A percentile compares a stretch with the other conserved stretches of the same genome.
Conservation (phyloP, 1,139 yeast species). For the Pneumocystis murina region DNA sequence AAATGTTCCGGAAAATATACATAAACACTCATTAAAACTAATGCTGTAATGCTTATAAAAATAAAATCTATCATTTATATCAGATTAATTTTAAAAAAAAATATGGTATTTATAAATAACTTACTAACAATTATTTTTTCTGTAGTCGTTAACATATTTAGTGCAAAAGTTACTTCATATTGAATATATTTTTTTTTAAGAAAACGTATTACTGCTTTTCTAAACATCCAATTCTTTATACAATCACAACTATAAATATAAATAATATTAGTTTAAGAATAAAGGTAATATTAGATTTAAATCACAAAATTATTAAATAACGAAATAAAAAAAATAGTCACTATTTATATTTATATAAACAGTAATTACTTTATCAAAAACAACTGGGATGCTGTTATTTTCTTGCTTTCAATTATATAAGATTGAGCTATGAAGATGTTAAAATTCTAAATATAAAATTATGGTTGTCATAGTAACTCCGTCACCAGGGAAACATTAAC, state of each 20-base stretch:
- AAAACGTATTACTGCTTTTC: background rate
- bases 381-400: background rate
- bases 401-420: no score
- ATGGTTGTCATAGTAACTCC: no score
- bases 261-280: background rate
- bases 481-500: no score
- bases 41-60: background rate
- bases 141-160: constrained; percentile 1
- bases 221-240: background rate
- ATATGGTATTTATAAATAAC: background rate
- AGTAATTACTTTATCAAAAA: background rate
- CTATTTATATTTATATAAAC: background rate
- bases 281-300: background rate
- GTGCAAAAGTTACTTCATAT: background rate
- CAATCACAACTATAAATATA: background rate
- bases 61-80: background rate
- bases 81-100: background rate
- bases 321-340: background rate
- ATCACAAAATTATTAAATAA: no score
- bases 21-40: background rate
- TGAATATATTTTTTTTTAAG: background rate
- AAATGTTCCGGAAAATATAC: constrained; percentile 2
- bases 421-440: no score
- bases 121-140: constrained; percentile 1
- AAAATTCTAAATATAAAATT: no score